Evolutionary conservation across 2,329 filamentous ascomycete species (phyloP).

Genomic region (Pseudogymnoascus sp.): DNA sequence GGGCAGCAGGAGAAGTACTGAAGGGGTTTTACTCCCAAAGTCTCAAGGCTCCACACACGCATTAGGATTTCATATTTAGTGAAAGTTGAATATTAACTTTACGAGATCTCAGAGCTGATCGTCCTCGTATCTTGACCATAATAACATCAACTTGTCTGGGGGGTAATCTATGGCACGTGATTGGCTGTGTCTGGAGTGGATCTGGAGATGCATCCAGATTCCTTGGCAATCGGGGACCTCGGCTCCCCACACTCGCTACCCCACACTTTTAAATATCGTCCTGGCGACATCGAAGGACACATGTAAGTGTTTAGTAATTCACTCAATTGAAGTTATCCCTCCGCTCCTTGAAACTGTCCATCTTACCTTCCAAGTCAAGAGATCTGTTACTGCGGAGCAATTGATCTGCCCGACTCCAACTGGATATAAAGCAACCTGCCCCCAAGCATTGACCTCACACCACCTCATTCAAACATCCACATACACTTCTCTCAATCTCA

Average conservation of each 20-base stretch:
- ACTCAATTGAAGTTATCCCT: not conserved
- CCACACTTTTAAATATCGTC: not conserved
- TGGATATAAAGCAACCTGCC: not conserved
- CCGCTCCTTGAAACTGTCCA: not conserved
- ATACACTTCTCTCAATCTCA: not conserved
- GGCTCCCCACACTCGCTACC: not conserved
- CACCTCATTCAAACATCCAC: not conserved
- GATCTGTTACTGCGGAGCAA: not conserved
- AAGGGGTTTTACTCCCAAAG: not conserved
- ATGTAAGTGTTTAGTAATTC: not conserved
- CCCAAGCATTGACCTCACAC: not conserved
- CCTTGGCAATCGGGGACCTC: not conserved
- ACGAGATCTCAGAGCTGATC: not conserved
- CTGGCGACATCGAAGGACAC: not conserved
- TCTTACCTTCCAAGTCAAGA: slow-evolving; percentile 1
- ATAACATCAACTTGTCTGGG: not conserved
- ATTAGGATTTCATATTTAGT: not conserved
- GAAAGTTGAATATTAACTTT: not conserved
- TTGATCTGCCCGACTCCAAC: not conserved
- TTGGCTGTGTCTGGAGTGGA: not conserved
- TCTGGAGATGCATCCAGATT: not conserved
- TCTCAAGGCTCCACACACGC: not conserved
- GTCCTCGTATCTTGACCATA: not conserved
- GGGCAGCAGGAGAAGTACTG: not conserved
- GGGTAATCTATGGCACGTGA: not conserved